Conservation (phyloP, 768 basidiomycete species). For the Kwoniella bestiolae region DNA sequence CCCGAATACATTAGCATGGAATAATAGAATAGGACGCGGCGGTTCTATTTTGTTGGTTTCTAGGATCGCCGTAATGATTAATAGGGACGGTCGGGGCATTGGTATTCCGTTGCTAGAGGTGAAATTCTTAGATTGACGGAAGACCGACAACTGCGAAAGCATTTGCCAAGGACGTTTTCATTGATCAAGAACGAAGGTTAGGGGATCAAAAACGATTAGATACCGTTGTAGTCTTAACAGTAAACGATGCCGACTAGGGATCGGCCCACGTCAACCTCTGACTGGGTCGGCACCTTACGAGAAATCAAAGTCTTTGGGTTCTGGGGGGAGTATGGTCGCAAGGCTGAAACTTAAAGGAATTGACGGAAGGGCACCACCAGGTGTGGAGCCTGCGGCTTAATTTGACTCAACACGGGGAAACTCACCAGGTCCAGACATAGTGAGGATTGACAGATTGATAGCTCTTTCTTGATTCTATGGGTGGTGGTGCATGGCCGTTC, state of each 20-base stretch:
- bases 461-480: slow-evolving; percentile 83
- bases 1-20: slow-evolving; percentile 80
- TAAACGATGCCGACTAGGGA: slow-evolving; percentile 82
- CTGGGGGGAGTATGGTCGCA: slow-evolving; percentile 75
- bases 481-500: slow-evolving; percentile 88
- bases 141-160: slow-evolving; percentile 81
- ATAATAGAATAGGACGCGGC: slow-evolving; percentile 80
- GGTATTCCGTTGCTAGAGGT: slow-evolving; percentile 80
- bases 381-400: slow-evolving; percentile 79
- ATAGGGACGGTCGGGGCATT: slow-evolving; percentile 82
- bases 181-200: slow-evolving; percentile 84
- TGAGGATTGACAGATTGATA: slow-evolving; percentile 79
- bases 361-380: slow-evolving; percentile 83
- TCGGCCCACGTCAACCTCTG: slow-evolving; percentile 71
- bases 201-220: slow-evolving; percentile 84
- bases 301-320: slow-evolving; percentile 91
- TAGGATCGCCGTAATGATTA: slow-evolving; percentile 78
- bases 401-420: slow-evolving; percentile 64
- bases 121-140: slow-evolving; percentile 83
- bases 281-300: slow-evolving; percentile 78
- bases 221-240: slow-evolving; percentile 82
- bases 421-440: slow-evolving; percentile 65
- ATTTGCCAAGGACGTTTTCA: slow-evolving; percentile 85
- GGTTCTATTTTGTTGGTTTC: slow-evolving; percentile 83
- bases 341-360: slow-evolving; percentile 82